phyloP scores from a whole-genome alignment of 1,284 basidiomycete genomes.

The Chalciporus piperatoides region DNA sequence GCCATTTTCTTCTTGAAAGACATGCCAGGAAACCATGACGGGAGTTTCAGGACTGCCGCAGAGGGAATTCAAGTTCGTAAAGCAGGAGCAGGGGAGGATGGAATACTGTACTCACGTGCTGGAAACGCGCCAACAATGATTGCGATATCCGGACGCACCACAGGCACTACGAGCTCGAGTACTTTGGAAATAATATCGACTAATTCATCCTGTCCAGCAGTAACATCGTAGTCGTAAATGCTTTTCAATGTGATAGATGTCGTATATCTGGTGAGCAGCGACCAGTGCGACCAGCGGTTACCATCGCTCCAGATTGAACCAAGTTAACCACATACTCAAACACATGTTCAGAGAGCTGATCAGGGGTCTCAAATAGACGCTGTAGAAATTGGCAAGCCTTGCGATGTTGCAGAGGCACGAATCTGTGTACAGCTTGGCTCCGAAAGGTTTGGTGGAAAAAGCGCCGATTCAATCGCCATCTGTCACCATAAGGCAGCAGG shows the following conservation, averaged over 20 bases:
- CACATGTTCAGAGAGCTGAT: conserved; percentile 9
- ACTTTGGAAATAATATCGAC: background rate
- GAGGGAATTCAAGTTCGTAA: no score
- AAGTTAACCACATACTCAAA: conserved; percentile 7
- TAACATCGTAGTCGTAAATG: no score
- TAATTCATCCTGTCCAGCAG: conserved; percentile 13
- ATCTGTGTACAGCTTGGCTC: background rate
- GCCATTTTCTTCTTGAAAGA: no score
- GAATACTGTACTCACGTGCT: background rate
- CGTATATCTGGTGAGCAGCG: no score
- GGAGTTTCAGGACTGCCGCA: no score
- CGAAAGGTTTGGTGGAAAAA: conserved; percentile 15
- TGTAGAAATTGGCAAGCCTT: conserved; percentile 16
- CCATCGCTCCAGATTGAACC: conserved; percentile 5
- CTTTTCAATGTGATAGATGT: no score
- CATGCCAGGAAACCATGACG: no score
- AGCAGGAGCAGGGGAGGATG: no score
- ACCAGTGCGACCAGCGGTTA: conserved; percentile 12
- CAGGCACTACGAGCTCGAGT: background rate
- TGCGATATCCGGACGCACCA: conserved; percentile 8
- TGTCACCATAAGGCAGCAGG: no score
- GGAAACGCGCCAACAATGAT: conserved; percentile 14
- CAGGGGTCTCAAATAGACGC: conserved; percentile 8
- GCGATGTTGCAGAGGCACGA: conserved; percentile 8
- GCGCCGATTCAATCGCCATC: conserved; percentile 11